Base-by-base conservation (phyloP, 139 green algal species). In the Nannochloris sp. region DNA sequence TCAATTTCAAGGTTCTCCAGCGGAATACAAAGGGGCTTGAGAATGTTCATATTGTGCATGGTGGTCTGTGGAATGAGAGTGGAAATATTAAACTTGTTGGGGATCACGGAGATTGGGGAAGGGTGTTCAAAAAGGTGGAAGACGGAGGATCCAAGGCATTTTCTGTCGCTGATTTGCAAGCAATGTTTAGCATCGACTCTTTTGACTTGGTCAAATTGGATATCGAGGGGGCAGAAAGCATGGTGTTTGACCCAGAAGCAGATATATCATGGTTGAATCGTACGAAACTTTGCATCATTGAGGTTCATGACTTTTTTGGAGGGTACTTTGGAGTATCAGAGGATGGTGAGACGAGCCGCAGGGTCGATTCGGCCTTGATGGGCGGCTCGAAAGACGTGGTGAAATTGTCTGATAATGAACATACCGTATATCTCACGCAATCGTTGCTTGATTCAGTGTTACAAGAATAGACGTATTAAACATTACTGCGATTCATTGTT, bases 201-300 rank as follows among this genome's bases (percentile, higher is more conserved):
- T 73, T 73, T 56, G 66, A 73, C 14, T 62, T 73, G 14, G 56
- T 73, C 9, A 73, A 73, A 58, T 67, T 65, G 13, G 65, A 71
- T 14, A 30, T 59, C 14, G 53, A 64, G 28, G 65, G 65, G 26
- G 59, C 46, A 4, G 67, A 73, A 59, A 59, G 67, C 3, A 40
- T 46, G 44, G 59, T 73, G 10, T 73, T 73, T 61, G 33, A 6
- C 14, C 48, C 49, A 12, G 46, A 49, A 4, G n/a, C 14, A 13
- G 49, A 73, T 29, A n/a, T 68, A 13, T 55, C 29, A 40, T 73
- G 66, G 66, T 6, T 73, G 5, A 9, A 67, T 6, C 50, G 49
- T 26, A 16, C 45, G 2, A n/a, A 59, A 25, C 5, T 60, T 4
- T 25, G 60, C 3, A 33, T n/a, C 1, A 17, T 73, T 31, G 66